Evolutionary conservation across 169 alveolate species (phyloP).

Genomic region (Plasmodium reichenowi): DNA sequence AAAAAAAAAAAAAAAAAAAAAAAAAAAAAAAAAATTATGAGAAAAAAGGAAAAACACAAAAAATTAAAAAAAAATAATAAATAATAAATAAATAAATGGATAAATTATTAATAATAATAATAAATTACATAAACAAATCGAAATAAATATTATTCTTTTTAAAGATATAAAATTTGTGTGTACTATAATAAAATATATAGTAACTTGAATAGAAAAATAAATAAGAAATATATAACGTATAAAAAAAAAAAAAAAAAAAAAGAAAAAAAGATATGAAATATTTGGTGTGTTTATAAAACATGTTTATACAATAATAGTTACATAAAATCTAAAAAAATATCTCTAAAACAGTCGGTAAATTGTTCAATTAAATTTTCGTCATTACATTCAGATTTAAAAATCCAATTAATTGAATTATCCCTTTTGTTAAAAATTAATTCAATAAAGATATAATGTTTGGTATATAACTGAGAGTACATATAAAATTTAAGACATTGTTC

Average conservation of each 20-base stretch:
- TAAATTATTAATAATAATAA: not conserved
- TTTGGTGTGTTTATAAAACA: not conserved
- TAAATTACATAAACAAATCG: not conserved
- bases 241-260: constrained; percentile 9
- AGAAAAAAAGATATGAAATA: not conserved
- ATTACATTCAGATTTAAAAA: constrained; percentile 49
- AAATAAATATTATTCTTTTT: not conserved
- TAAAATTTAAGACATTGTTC: constrained; percentile 68
- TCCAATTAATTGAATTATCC: constrained; percentile 72
- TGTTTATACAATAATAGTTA: constrained; percentile 7
- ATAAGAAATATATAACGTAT: not conserved
- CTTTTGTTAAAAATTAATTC: constrained; percentile 67
- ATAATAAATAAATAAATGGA: not conserved
- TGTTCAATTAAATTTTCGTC: constrained; percentile 30
- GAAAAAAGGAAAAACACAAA: not conserved
- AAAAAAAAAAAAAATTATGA: not conserved
- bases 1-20: constrained; percentile 48
- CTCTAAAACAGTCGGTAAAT: constrained; percentile 71
- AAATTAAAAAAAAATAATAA: constrained; percentile 3
- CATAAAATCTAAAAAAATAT: constrained; percentile 70
- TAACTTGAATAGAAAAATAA: not conserved
- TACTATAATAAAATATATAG: not conserved
- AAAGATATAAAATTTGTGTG: not conserved
- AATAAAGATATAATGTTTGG: constrained; percentile 73
- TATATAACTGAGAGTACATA: constrained; percentile 72